Conservation (phyloP, 2,329 filamentous ascomycete genomes). For the Talaromyces verruculosus region DNA sequence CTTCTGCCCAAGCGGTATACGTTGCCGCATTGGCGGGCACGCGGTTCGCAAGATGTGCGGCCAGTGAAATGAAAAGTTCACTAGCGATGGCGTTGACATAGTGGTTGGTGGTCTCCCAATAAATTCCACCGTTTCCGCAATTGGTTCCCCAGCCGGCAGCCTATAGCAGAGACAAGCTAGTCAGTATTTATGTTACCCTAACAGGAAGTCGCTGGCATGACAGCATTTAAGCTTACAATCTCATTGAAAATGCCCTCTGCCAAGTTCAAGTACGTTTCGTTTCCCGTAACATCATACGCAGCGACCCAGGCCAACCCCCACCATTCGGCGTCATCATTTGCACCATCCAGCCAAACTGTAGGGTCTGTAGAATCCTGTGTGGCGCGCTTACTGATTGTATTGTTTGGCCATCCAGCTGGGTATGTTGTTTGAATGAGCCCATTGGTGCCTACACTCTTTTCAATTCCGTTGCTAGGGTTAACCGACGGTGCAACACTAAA, state of each 20-base stretch:
- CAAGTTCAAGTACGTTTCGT: conserved; percentile 47
- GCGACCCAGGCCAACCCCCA: conserved; percentile 57
- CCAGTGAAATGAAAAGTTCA: conserved; percentile 56
- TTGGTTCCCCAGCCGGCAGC: conserved; percentile 42
- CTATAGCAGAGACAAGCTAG: not conserved
- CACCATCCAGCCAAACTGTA: conserved; percentile 11
- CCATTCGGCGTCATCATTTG: conserved; percentile 56
- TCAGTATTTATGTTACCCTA: not conserved
- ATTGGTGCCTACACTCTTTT: conserved; percentile 2
- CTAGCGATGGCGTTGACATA: conserved; percentile 59
- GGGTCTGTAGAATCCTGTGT: conserved; percentile 10
- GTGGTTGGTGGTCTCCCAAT: conserved; percentile 48
- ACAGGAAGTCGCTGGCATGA: not conserved
- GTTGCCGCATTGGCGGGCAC: conserved; percentile 34
- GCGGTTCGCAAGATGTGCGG: conserved; percentile 57
- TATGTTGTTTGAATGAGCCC: conserved; percentile 8
- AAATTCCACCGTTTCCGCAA: conserved; percentile 50
- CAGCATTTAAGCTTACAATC: conserved; percentile 33
- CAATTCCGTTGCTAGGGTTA: conserved; percentile 10
- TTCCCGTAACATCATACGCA: conserved; percentile 54
- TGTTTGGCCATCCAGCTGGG: conserved; percentile 7
- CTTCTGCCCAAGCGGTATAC: conserved; percentile 50
- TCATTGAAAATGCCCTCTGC: conserved; percentile 53
- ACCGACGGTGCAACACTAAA: conserved; percentile 17
- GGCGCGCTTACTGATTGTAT: not conserved